Percentiles rank a stretch among this genome's conserved stretches.
Evolutionary conservation across 225 moss, liverwort and hornwort species (phyloP).

Genomic region (Pleurozium schreberi): DNA sequence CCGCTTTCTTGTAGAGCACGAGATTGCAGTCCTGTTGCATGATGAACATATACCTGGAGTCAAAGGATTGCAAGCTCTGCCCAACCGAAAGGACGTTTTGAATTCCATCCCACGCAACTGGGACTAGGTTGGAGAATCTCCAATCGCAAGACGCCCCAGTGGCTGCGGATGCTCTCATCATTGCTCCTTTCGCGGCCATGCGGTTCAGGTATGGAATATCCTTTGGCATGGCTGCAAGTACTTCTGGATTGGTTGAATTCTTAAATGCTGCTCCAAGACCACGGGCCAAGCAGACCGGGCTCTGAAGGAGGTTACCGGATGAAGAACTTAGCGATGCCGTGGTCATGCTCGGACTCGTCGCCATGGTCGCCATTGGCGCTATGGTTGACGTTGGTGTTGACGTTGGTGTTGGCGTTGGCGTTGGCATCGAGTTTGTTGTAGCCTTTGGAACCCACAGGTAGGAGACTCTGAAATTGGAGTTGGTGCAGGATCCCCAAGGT

Average conservation of each 20-base stretch:
- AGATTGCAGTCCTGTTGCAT: conserved; percentile 46
- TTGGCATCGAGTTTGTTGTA: not conserved
- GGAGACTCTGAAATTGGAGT: conserved; percentile 19
- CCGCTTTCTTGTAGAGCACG: conserved; percentile 22
- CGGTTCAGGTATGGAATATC: not conserved
- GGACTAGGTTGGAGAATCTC: conserved; percentile 24
- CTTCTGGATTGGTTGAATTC: not conserved
- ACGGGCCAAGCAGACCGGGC: not conserved
- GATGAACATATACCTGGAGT: not conserved
- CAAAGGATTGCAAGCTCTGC: conserved; percentile 11
- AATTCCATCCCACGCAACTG: conserved; percentile 32
- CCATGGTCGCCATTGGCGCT: not conserved
- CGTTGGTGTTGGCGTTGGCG: not conserved
- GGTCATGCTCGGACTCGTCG: not conserved
- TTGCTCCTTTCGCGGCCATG: not conserved
- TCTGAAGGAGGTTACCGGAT: not conserved
- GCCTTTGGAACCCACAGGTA: conserved; percentile 23
- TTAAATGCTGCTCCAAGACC: not conserved
- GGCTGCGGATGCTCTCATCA: not conserved
- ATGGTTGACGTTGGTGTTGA: not conserved
- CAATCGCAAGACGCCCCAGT: conserved; percentile 6
- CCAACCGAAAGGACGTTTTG: conserved; percentile 26
- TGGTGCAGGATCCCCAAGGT: conserved; percentile 31
- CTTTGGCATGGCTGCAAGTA: conserved; percentile 2
- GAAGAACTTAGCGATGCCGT: not conserved